Conservation (phyloP, 2,329 filamentous ascomycete genomes). For the Ophiostoma ulmi region DNA sequence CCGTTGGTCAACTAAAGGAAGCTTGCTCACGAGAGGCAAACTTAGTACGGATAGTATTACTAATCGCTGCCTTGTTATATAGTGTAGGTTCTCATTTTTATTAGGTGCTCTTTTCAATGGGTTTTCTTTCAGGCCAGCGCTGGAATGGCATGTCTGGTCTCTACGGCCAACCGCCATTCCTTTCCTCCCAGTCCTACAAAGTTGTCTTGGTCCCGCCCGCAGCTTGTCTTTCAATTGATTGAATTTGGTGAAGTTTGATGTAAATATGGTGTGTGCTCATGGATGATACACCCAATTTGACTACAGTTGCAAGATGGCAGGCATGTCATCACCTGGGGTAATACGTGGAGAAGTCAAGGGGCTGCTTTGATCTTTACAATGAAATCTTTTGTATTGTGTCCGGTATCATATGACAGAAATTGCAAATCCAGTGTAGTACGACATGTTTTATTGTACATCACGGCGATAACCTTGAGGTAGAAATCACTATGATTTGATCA, state of each 20-base stretch:
- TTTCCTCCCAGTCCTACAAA: background rate
- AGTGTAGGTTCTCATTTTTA: background rate
- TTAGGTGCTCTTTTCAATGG: background rate
- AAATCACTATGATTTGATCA: too few relatives aligned
- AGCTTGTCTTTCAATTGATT: background rate
- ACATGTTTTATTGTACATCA: too few relatives aligned
- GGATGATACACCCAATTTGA: background rate
- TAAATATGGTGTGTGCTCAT: background rate
- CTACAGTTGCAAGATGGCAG: background rate
- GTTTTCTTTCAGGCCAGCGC: background rate
- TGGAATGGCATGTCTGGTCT: background rate
- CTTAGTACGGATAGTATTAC: too few relatives aligned
- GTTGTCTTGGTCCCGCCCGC: too few relatives aligned
- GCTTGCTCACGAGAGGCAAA: background rate
- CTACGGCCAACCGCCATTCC: conserved; percentile 1
- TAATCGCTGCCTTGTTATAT: too few relatives aligned
- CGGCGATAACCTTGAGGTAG: too few relatives aligned
- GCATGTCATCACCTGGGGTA: background rate
- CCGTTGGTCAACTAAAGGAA: background rate
- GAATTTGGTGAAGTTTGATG: background rate
- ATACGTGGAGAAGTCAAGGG: background rate
- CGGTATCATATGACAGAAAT: too few relatives aligned
- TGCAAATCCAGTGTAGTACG: too few relatives aligned
- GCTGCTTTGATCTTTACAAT: background rate
- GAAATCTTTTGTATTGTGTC: background rate